A percentile compares a stretch with the other conserved stretches of the same genome.
phyloP scores from a whole-genome alignment of 768 basidiomycete genomes.

The Tricholoma bakamatsutake region DNA sequence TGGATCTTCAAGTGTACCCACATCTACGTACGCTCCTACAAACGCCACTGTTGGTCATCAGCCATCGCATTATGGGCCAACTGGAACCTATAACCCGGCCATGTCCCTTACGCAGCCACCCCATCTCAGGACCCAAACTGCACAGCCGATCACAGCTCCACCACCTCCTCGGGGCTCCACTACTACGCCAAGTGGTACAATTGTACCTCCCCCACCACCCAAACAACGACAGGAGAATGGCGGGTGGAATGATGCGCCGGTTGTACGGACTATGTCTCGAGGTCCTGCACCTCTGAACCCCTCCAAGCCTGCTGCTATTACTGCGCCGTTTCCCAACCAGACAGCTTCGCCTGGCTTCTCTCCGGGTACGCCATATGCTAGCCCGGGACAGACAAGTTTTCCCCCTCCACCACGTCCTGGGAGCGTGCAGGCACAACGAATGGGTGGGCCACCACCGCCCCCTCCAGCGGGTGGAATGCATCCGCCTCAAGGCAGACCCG shows the following conservation, averaged over 20 bases:
- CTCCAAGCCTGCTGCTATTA: constrained; percentile 67
- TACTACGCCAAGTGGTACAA: constrained; percentile 19
- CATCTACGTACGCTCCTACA: constrained; percentile 18
- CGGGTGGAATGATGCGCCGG: constrained; percentile 92
- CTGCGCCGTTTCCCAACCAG: constrained; percentile 82
- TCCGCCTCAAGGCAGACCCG: constrained; percentile 28
- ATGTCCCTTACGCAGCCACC: constrained; percentile 34
- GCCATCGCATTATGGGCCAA: constrained; percentile 27
- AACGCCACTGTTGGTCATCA: constrained; percentile 14
- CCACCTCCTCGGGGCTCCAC: constrained; percentile 38
- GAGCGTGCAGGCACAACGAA: constrained; percentile 43
- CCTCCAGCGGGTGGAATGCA: constrained; percentile 22
- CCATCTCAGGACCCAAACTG: constrained; percentile 30
- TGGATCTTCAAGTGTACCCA: constrained; percentile 1
- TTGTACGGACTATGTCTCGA: constrained; percentile 40
- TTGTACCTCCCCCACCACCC: constrained; percentile 42
- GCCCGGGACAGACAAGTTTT: constrained; percentile 35
- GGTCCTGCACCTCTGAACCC: constrained; percentile 42
- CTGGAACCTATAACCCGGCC: constrained; percentile 12
- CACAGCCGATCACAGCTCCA: constrained; percentile 31
- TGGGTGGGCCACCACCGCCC: constrained; percentile 25
- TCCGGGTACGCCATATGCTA: constrained; percentile 40
- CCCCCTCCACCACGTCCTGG: constrained; percentile 62
- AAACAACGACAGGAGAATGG: constrained; percentile 58
- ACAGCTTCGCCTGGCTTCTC: constrained; percentile 38